phyloP scores from a whole-genome alignment of 352 stramenopile species.

The Phytophthora kernoviae region DNA sequence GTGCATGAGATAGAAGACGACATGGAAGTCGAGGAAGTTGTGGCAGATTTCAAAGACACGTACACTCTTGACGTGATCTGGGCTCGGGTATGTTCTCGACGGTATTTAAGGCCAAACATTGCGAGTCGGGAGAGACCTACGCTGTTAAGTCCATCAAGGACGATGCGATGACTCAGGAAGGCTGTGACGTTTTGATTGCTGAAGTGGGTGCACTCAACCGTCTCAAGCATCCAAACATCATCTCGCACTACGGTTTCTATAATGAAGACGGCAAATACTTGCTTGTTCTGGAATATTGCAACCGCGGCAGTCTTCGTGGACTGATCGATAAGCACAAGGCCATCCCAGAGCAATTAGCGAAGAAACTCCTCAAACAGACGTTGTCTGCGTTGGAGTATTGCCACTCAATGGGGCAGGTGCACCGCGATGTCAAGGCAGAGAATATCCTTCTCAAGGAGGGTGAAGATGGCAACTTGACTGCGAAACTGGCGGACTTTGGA shows the following conservation, averaged over 20 bases:
- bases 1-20: slow-evolving; percentile 16
- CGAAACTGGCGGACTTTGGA: slow-evolving; percentile 93
- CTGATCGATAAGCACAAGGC: slow-evolving; percentile 65
- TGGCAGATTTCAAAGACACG: slow-evolving; percentile 52
- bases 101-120: slow-evolving; percentile 56
- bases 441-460: slow-evolving; percentile 85
- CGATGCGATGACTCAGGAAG: slow-evolving; percentile 48
- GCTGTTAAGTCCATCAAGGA: slow-evolving; percentile 76
- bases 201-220: slow-evolving; percentile 73
- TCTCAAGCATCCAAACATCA: slow-evolving; percentile 83
- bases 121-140: slow-evolving; percentile 43
- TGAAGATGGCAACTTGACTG: slow-evolving; percentile 71
- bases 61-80: slow-evolving; percentile 64
- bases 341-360: slow-evolving; percentile 70
- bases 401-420: slow-evolving; percentile 90
- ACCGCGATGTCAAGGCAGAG: slow-evolving; percentile 86
- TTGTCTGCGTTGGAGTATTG: slow-evolving; percentile 84
- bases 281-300: slow-evolving; percentile 89
- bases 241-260: slow-evolving; percentile 83
- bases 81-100: slow-evolving; percentile 66
- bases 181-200: slow-evolving; percentile 65
- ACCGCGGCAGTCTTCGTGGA: slow-evolving; percentile 81
- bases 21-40: slow-evolving; percentile 4
- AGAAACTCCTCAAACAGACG: slow-evolving; percentile 78
- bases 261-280: slow-evolving; percentile 77